Conservation (phyloP, 257 asterid genomes). For the Euphrasia confusa region DNA sequence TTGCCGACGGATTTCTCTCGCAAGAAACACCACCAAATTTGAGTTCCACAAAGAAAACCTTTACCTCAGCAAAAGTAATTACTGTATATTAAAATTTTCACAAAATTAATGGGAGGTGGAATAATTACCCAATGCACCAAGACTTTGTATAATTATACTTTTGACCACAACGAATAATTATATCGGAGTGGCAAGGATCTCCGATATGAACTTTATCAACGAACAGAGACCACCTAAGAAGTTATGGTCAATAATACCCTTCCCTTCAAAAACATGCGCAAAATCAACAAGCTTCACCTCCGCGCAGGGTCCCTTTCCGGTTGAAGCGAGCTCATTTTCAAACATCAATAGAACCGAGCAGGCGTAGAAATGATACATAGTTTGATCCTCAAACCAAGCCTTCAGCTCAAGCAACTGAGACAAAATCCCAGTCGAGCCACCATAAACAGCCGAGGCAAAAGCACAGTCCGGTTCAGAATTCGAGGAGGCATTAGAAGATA, state of each 20-base stretch:
- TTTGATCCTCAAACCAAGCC: slow-evolving; percentile 93
- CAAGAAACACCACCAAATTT: slow-evolving; percentile 1
- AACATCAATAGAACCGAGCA: slow-evolving; percentile 66
- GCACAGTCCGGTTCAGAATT: slow-evolving; percentile 60
- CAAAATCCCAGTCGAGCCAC: slow-evolving; percentile 71
- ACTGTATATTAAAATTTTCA: background rate
- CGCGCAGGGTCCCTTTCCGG: slow-evolving; percentile 50
- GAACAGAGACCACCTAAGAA: slow-evolving; percentile 91
- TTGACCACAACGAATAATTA: background rate
- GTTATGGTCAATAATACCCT: slow-evolving; percentile 75
- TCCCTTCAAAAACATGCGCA: slow-evolving; percentile 77
- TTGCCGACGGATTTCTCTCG: slow-evolving; percentile 8
- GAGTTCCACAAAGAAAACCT: slow-evolving; percentile 17
- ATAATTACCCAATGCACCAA: background rate
- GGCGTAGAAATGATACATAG: slow-evolving; percentile 65
- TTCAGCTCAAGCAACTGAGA: slow-evolving; percentile 76
- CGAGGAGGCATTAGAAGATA: slow-evolving; percentile 41
- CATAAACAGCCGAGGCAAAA: slow-evolving; percentile 69
- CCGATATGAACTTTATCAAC: slow-evolving; percentile 69
- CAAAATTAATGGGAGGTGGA: background rate
- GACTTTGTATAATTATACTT: background rate
- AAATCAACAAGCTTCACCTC: slow-evolving; percentile 75
- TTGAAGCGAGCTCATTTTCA: slow-evolving; percentile 50
- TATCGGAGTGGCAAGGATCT: slow-evolving; percentile 44
- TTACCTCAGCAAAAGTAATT: background rate